A percentile compares a stretch with the other conserved stretches of the same genome.
Conservation (phyloP, 257 asterid genomes). For the Fraxinus americana region DNA sequence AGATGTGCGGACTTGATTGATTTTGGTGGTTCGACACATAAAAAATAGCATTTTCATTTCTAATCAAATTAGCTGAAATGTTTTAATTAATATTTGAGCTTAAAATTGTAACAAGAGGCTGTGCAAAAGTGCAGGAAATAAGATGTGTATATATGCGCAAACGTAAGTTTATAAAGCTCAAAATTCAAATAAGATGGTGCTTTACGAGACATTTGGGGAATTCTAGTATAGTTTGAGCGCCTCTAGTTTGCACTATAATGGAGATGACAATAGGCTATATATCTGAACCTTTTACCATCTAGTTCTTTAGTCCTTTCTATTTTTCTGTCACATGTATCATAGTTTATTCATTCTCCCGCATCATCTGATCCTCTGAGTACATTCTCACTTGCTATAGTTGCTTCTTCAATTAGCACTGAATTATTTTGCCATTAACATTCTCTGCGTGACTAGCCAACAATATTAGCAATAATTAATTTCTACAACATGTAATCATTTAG, state of each 20-base stretch:
- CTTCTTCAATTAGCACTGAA: neutral
- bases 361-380: neutral
- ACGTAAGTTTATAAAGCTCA: neutral
- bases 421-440: constrained; percentile 13
- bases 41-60: neutral
- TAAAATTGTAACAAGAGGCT: neutral
- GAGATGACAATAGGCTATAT: neutral
- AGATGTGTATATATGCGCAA: neutral
- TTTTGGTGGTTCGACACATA: neutral
- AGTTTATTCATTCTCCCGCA: neutral
- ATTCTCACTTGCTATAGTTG: neutral
- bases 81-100: neutral
- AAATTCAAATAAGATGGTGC: neutral
- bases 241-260: neutral
- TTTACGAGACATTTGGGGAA: neutral
- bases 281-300: neutral
- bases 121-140: neutral
- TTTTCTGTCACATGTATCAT: neutral
- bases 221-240: neutral
- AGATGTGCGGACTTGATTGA: neutral
- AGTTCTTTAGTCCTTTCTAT: neutral
- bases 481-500: constrained; percentile 4
- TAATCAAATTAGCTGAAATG: neutral
- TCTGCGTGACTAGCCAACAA: neutral
- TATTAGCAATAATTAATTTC: constrained; percentile 6